phyloP scores from a whole-genome alignment of 441 rosid genomes.

The Sinapis alba region DNA sequence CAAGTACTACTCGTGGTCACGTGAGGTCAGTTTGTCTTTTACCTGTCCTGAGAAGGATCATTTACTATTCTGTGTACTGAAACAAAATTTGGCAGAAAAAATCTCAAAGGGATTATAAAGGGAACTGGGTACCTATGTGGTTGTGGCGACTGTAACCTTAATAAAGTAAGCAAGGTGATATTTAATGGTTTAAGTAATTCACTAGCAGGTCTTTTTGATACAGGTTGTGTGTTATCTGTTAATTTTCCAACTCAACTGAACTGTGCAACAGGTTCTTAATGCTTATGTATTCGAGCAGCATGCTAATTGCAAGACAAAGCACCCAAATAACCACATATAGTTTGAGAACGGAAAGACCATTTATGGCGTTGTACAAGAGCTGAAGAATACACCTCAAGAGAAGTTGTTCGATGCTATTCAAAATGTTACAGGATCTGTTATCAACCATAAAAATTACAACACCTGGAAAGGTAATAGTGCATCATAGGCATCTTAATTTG shows the following conservation, averaged over 20 bases:
- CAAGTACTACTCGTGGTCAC: slow-evolving; percentile 72
- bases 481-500: neutral
- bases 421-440: slow-evolving; percentile 61
- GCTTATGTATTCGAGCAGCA: slow-evolving; percentile 83
- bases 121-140: slow-evolving; percentile 80
- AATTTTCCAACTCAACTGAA: slow-evolving; percentile 6
- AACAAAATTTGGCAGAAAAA: slow-evolving; percentile 45
- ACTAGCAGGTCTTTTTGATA: slow-evolving; percentile 6
- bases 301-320: slow-evolving; percentile 83
- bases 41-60: slow-evolving; percentile 13
- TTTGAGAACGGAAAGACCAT: slow-evolving; percentile 80
- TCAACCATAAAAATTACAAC: slow-evolving; percentile 67
- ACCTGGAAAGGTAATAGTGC: slow-evolving; percentile 60
- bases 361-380: slow-evolving; percentile 74
- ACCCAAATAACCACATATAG: slow-evolving; percentile 79
- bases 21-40: slow-evolving; percentile 55
- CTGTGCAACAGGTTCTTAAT: slow-evolving; percentile 56
- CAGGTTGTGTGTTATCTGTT: slow-evolving; percentile 6
- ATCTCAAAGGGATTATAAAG: slow-evolving; percentile 61
- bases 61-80: slow-evolving; percentile 35
- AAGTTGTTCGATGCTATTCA: slow-evolving; percentile 61
- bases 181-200: slow-evolving; percentile 18
- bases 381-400: slow-evolving; percentile 68
- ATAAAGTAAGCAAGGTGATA: slow-evolving; percentile 52
- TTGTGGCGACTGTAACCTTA: slow-evolving; percentile 56